These are phyloP conservation scores for Recurvomyces mirabilis DNA, from an alignment of 495 filamentous ascomycete species.

Conservation along the genomic window DNA sequence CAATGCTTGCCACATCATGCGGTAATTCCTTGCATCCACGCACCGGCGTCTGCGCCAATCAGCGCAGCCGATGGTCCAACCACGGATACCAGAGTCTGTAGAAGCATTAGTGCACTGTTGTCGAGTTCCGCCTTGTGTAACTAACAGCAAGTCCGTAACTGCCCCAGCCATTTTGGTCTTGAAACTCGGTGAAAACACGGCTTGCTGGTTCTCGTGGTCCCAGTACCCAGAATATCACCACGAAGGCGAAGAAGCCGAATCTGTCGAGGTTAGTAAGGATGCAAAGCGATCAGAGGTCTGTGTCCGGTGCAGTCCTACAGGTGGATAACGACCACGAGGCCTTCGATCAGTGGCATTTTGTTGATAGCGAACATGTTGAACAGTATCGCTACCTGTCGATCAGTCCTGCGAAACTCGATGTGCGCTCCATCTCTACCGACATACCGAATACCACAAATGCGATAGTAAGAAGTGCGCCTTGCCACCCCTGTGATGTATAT, in stretches of 20 bases:
- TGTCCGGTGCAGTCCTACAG: too few species aligned
- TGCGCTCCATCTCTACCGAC: too few species aligned
- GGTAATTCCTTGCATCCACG: too few species aligned
- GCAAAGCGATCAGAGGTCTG: too few species aligned
- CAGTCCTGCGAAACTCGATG: too few species aligned
- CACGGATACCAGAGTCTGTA: conserved; percentile 22
- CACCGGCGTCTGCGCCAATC: conserved; percentile 22
- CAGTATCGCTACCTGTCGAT: too few species aligned
- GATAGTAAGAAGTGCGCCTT: conserved; percentile 22
- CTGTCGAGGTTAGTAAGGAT: too few species aligned
- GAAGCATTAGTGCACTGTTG: too few species aligned
- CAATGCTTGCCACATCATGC: too few species aligned
- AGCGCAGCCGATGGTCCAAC: conserved; percentile 25
- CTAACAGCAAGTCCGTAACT: conserved; percentile 16
- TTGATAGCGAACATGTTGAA: conserved; percentile 13
- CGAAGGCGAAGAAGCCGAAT: conserved; percentile 28
- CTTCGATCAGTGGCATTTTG: conserved; percentile 22
- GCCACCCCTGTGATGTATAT: conserved; percentile 37
- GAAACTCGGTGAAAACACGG: conserved; percentile 23
- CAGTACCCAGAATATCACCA: conserved; percentile 32
- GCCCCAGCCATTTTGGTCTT: conserved; percentile 24
- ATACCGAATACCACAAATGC: conserved; percentile 9
- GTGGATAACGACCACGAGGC: conserved; percentile 8
- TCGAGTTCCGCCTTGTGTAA: too few species aligned
- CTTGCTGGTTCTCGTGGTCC: conserved; percentile 19